Percentiles rank a stretch among this genome's conserved stretches.
These are phyloP conservation scores for Rhododendron kiyosumense DNA, from an alignment of 148 eudicot genomes.

Conservation along the genomic window DNA sequence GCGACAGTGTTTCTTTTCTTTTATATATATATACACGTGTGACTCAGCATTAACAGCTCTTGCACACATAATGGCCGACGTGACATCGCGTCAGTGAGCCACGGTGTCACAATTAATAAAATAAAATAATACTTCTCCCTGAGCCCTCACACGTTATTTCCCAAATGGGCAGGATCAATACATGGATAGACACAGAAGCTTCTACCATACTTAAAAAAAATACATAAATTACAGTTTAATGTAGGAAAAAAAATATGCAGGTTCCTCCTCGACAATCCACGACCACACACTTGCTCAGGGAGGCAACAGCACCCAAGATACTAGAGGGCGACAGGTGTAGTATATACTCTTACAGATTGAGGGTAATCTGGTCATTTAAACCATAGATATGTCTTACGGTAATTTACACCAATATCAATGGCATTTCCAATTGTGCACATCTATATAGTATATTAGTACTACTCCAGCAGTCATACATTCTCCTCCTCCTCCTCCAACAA, in stretches of 20 bases:
- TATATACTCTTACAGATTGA: neutral
- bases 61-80: neutral
- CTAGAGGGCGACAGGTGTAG: neutral
- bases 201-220: too few relatives aligned
- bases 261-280: slow-evolving; percentile 4
- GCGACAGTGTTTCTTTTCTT: neutral
- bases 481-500: neutral
- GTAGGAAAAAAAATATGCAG: neutral
- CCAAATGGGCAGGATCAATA: neutral
- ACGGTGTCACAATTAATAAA: neutral
- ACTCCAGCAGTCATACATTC: neutral
- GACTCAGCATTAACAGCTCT: neutral
- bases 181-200: neutral
- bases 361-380: slow-evolving; percentile 12
- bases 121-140: neutral
- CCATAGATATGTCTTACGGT: neutral
- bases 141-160: neutral
- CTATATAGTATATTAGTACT: slow-evolving; percentile 26
- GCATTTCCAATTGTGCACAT: slow-evolving; percentile 13
- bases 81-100: neutral
- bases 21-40: neutral
- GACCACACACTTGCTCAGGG: slow-evolving; percentile 15
- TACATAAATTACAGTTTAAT: too few relatives aligned
- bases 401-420: slow-evolving; percentile 18
- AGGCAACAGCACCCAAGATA: neutral